Evolutionary conservation across 208 protist genomes (phyloP), one percentile per base, ranked within the genome.

Genomic region (Crithidia mellificae): DNA sequence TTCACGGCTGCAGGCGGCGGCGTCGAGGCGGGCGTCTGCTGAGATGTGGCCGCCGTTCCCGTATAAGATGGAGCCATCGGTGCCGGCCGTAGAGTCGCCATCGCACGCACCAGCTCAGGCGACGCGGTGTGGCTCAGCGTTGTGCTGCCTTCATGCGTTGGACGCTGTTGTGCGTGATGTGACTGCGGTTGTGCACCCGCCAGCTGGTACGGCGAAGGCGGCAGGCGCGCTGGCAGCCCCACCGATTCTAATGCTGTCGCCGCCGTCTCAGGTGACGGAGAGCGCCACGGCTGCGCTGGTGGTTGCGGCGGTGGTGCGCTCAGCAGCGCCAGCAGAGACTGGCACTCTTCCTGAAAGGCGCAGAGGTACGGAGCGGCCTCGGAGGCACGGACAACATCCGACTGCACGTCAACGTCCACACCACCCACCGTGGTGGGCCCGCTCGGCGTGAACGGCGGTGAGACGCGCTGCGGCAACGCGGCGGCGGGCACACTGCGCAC

Each of bases 331-430:
- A 82, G 52, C 19, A 82, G 67, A 8, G 68, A 68, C 14, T 66
- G 51, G 59, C 77, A 82, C 54, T 82, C 74, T 22, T 75, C 54
- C 27, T 64, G 68, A 32, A 79, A 79, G 22, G 73, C 61, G 22
- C 52, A 64, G n/a, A 79, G 52, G 55, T 70, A 69, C 36, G 70
- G 70, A 4, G 39, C 53, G 2, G 63, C 70, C 36, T 56, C 51
- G 2, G 51, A 25, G 25, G 51, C 63, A 25, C 51, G 57, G 12
- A 67, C 61, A 25, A 68, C 54, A 29, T 74, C 68, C 2, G 61
- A 74, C 46, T 74, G 52, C 32, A 44, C 61, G n/a, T 68, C 68
- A 6, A 63, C 68, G 53, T 55, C 68, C 1, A 36, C 53, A 1
- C 62, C 68, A 25, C 6, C 34, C 68, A 51, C 17, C 14, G 41